A percentile compares a stretch with the other conserved stretches of the same genome.
Evolutionary conservation across 1,139 yeast genomes (phyloP).

Genomic region (Geotrichum histeridarum): DNA sequence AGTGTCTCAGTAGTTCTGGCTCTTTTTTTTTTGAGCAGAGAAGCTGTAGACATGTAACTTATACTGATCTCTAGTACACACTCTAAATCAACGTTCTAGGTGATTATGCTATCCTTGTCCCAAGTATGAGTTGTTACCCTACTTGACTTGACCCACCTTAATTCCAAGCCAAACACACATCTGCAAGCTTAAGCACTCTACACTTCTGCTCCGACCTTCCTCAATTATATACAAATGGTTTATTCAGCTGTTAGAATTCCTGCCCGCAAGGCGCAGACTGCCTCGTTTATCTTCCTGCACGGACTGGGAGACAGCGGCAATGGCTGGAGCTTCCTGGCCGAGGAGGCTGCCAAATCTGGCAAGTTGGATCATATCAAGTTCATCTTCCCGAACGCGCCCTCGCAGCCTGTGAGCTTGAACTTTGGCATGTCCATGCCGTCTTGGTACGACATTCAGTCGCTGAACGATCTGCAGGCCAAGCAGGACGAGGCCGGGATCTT

Average conservation of each 20-base stretch:
- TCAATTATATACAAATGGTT: conserved; percentile 8
- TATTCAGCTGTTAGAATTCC: conserved; percentile 25
- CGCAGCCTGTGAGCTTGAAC: conserved; percentile 60
- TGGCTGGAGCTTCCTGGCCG: conserved; percentile 78
- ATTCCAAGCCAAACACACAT: too few species aligned
- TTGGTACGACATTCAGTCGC: conserved; percentile 77
- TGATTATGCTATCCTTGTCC: too few species aligned
- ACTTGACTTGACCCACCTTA: too few species aligned
- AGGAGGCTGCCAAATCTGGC: conserved; percentile 35
- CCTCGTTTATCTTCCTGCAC: conserved; percentile 76
- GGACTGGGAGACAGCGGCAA: conserved; percentile 89
- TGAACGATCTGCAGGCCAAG: conserved; percentile 44
- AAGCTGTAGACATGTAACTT: too few species aligned
- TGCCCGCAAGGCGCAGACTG: conserved; percentile 40
- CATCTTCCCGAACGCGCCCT: conserved; percentile 86
- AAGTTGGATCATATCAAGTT: conserved; percentile 61
- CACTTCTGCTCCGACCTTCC: too few species aligned
- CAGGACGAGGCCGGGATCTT: conserved; percentile 65
- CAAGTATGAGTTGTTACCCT: too few species aligned
- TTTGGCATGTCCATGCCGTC: conserved; percentile 68
- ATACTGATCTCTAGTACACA: too few species aligned
- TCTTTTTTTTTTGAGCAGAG: too few species aligned
- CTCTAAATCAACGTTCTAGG: too few species aligned
- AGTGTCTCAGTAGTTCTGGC: too few species aligned
- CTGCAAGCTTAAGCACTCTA: too few species aligned